Conservation (phyloP, 805 yeast species). For the Lachancea meyersii region DNA sequence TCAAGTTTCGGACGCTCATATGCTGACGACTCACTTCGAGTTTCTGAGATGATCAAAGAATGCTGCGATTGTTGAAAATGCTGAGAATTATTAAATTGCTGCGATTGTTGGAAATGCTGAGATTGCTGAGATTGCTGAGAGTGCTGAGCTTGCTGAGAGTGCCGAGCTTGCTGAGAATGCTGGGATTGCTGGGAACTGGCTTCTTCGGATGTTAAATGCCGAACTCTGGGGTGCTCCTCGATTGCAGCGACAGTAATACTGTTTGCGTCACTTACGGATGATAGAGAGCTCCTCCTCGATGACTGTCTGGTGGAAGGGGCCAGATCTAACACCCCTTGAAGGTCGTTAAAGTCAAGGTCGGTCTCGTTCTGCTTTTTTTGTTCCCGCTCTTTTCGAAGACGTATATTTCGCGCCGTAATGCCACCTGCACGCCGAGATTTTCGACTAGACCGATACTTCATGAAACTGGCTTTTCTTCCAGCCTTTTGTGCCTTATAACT, state of each 20-base stretch:
- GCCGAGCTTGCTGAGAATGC: background rate
- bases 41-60: background rate
- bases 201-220: background rate
- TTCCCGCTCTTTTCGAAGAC: background rate
- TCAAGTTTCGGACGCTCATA: too few relatives aligned
- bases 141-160: background rate
- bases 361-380: background rate
- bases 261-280: background rate
- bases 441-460: background rate
- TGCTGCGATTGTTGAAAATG: background rate
- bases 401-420: background rate
- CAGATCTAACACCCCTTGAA: background rate
- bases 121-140: background rate
- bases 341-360: background rate
- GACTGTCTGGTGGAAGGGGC: background rate
- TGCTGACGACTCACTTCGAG: background rate
- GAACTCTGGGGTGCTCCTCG: background rate
- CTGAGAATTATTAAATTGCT: background rate
- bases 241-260: background rate
- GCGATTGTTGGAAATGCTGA: background rate
- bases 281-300: background rate
- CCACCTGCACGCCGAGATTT: slow-evolving; percentile 1
- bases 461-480: slow-evolving; percentile 2
- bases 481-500: slow-evolving; percentile 7
- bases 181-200: background rate